Conservation (phyloP, 305 asterid species). For the Lippia alba region DNA sequence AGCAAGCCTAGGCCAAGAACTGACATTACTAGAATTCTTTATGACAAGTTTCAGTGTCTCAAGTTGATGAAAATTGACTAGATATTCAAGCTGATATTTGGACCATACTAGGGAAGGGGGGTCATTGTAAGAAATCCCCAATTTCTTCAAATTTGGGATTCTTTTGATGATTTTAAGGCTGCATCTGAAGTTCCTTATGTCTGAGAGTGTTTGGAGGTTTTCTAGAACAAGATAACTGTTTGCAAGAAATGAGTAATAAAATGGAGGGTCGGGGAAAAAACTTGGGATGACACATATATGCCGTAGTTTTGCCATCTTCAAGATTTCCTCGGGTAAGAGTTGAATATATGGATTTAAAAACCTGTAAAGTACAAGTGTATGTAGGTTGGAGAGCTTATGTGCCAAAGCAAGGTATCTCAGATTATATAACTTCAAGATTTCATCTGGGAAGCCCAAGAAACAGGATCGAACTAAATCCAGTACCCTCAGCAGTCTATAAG, state of each 20-base stretch:
- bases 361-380: conserved; percentile 4
- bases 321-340: conserved; percentile 6
- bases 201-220: conserved; percentile 21
- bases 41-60: conserved; percentile 17
- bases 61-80: conserved; percentile 25
- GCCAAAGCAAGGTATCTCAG: conserved; percentile 32
- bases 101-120: neutral
- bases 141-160: conserved; percentile 12
- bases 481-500: conserved; percentile 35
- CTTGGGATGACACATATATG: conserved; percentile 9
- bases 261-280: neutral
- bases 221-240: neutral
- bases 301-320: conserved; percentile 14
- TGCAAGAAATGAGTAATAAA: neutral
- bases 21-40: neutral
- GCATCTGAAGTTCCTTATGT: neutral
- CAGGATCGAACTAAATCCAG: conserved; percentile 8
- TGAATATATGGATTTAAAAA: neutral
- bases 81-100: neutral
- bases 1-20: neutral
- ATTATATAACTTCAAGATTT: conserved; percentile 9
- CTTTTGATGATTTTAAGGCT: neutral
- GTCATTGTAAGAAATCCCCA: neutral
- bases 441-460: conserved; percentile 24
- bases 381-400: conserved; percentile 16